Conservation (phyloP, 2,329 filamentous ascomycete genomes). For the Diaporthe vaccinii region DNA sequence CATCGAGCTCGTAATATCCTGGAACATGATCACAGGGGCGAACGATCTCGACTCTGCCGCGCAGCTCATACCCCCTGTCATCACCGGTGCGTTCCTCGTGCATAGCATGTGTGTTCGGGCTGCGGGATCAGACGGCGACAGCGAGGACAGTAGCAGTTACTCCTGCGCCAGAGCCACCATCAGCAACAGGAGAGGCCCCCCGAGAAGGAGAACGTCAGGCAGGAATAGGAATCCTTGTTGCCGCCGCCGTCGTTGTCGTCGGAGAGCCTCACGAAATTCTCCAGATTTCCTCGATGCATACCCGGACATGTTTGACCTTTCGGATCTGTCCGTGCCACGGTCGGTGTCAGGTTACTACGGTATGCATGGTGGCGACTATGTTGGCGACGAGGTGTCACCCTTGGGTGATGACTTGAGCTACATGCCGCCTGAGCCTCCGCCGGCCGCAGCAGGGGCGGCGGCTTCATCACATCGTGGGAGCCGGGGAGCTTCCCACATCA, state of each 20-base stretch:
- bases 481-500: neutral
- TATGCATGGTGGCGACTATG: neutral
- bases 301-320: neutral
- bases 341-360: neutral
- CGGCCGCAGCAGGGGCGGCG: neutral
- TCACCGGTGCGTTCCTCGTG: slow-evolving; percentile 36
- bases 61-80: slow-evolving; percentile 42
- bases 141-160: neutral
- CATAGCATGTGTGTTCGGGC: slow-evolving; percentile 35
- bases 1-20: slow-evolving; percentile 44
- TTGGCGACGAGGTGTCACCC: neutral
- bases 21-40: slow-evolving; percentile 44
- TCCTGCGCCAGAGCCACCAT: neutral
- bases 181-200: neutral
- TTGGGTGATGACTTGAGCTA: neutral
- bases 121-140: slow-evolving; percentile 13
- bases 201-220: neutral
- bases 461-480: neutral
- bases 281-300: neutral
- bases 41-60: slow-evolving; percentile 48
- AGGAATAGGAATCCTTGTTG: neutral
- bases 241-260: neutral
- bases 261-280: neutral
- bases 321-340: neutral
- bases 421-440: neutral